Evolutionary conservation across 345 rosid species (phyloP), one percentile per base, ranked within the genome.

Genomic region (Camelina sativa): DNA sequence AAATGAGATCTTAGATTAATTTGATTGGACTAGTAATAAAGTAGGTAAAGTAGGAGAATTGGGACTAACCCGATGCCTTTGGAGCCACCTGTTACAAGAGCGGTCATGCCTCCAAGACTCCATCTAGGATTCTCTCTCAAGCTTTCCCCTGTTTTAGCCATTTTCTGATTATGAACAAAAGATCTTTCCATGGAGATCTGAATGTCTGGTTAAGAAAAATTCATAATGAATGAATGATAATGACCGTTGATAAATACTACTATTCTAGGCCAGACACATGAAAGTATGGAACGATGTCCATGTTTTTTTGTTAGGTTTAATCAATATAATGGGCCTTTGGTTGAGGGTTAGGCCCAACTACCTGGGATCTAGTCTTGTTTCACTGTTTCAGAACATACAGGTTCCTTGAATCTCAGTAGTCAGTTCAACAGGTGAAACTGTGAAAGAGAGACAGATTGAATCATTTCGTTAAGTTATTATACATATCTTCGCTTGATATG

Each of bases 31-130:
- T 3, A 35, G 2, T 54, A 15, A 7, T 20, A 19, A 30, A 11
- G 30, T 19, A 48, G 37, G 8, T 17, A 9, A 65, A 2, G 47
- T 66, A 34, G 4, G 20, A 66, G 59, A 10, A 19, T 0, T 70
- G 34, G 35, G 50, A 50, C 67, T 50, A 38, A 60, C 75, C 75
- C 75, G 19, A 71, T 20, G 50, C 67, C 72, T 44, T 65, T 65
- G 41, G 78, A 53, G 46, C 78, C 66, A 74, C 72, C 78, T 15
- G 72, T 74, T 37, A 74, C 78, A 11, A 74, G 72, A 65, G 78
- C 72, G 7, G 78, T 74, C 66, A 65, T 65, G 28, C 78, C 78
- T 37, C 15, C 38, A 65, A 65, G 72, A 25, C 15, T 55, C 78
- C 78, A 74, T 54, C 66, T 61, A 19, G 71, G 32, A 4, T 34